Conservation (phyloP, 2,329 filamentous ascomycete genomes). For the Diaporthe aspalathi region DNA sequence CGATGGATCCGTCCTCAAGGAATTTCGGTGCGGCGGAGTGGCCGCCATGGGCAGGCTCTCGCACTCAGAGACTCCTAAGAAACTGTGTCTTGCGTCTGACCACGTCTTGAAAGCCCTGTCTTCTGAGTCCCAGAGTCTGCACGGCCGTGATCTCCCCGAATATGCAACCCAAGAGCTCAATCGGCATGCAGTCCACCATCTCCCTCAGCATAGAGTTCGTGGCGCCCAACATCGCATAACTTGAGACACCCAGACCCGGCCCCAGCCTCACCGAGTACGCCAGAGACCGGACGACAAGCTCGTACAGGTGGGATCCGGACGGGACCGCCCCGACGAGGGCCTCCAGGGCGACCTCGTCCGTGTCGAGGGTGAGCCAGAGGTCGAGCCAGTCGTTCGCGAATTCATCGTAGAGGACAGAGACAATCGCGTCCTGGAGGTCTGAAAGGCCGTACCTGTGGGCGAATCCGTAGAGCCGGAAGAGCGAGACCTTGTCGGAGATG, state of each 20-base stretch:
- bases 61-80: neutral
- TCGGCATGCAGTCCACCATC: neutral
- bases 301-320: neutral
- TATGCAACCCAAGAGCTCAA: neutral
- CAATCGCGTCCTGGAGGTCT: neutral
- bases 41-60: neutral
- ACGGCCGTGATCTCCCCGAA: neutral
- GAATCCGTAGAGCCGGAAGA: slow-evolving; percentile 12
- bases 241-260: too few relatives aligned
- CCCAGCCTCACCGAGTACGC: neutral
- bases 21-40: neutral
- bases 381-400: neutral
- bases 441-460: neutral
- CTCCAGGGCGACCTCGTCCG: neutral
- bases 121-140: neutral
- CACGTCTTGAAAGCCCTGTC: neutral
- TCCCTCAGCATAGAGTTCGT: neutral
- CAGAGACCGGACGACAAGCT: neutral
- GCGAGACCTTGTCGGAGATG: neutral
- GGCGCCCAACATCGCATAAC: neutral
- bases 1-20: neutral
- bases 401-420: neutral
- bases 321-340: neutral
- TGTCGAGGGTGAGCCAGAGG: neutral
- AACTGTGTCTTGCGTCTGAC: neutral